Conservation (phyloP, 1,284 basidiomycete genomes). For the Marasmius oreades region DNA sequence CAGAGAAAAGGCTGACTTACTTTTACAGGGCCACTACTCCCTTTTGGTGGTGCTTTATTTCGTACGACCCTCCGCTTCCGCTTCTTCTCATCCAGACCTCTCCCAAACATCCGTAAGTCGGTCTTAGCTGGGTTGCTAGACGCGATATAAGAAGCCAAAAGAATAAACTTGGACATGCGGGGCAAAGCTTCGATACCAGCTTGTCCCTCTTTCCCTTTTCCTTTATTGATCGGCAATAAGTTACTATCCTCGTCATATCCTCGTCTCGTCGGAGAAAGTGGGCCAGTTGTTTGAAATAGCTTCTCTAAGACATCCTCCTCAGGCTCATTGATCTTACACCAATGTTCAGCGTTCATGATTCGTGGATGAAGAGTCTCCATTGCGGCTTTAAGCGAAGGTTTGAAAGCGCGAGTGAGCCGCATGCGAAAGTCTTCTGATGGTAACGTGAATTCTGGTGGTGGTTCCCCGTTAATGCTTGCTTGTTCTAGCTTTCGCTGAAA, state of each 20-base stretch:
- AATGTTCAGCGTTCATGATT: conserved; percentile 53
- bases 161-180: conserved; percentile 68
- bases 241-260: conserved; percentile 2
- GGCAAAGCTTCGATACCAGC: conserved; percentile 34
- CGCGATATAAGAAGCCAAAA: conserved; percentile 82
- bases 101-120: conserved; percentile 80
- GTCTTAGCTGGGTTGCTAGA: conserved; percentile 83
- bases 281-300: conserved; percentile 18
- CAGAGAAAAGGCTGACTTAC: conserved; percentile 24
- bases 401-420: conserved; percentile 59
- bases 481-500: conserved; percentile 27
- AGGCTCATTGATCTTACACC: conserved; percentile 47
- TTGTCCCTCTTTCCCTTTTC: conserved; percentile 2
- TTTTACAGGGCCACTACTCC: conserved; percentile 44
- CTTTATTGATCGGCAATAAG: neutral
- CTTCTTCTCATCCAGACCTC: conserved; percentile 66
- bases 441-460: conserved; percentile 25
- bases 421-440: conserved; percentile 58
- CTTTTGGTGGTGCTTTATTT: conserved; percentile 23
- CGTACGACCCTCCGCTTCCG: conserved; percentile 39
- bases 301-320: conserved; percentile 29
- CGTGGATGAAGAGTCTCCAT: conserved; percentile 67
- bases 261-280: conserved; percentile 8
- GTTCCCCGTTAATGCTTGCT: conserved; percentile 20
- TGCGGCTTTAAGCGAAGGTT: conserved; percentile 53